Conservation (phyloP, 306 rosid genomes). For the Potentilla sterilis region DNA sequence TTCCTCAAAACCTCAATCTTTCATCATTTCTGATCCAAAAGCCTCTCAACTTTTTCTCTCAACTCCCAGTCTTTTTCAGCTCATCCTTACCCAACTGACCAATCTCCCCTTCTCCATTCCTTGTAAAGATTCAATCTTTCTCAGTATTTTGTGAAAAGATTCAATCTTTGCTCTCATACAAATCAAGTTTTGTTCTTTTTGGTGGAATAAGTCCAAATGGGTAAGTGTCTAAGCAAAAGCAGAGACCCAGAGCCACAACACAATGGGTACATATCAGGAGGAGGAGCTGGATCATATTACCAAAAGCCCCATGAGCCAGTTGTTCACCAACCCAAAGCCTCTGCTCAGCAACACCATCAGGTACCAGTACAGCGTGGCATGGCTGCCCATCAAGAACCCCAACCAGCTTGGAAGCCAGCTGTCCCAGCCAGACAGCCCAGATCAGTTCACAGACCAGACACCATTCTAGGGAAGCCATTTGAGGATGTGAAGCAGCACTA, state of each 20-base stretch:
- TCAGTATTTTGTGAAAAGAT: constrained; percentile 5
- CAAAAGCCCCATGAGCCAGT: constrained; percentile 44
- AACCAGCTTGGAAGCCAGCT: constrained; percentile 30
- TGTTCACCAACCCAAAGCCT: constrained; percentile 40
- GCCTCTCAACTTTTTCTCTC: background rate
- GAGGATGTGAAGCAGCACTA: constrained; percentile 68
- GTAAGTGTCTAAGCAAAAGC: constrained; percentile 55
- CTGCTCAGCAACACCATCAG: constrained; percentile 37
- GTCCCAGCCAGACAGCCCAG: constrained; percentile 40
- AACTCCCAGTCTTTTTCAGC: background rate
- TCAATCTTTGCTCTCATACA: constrained; percentile 15
- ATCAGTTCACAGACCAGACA: constrained; percentile 33
- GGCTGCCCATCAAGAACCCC: constrained; percentile 30
- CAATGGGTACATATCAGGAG: constrained; percentile 43
- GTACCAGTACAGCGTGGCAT: constrained; percentile 34
- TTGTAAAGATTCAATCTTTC: constrained; percentile 21
- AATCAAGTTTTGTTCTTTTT: background rate
- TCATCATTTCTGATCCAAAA: constrained; percentile 26
- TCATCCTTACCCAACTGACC: background rate
- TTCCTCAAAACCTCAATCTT: background rate
- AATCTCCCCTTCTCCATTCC: background rate
- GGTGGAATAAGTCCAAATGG: constrained; percentile 40
- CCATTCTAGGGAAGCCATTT: constrained; percentile 62
- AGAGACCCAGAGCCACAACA: constrained; percentile 31
- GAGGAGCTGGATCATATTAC: constrained; percentile 24